A percentile compares a stretch with the other conserved stretches of the same genome.
These are phyloP conservation scores for Globisporangium irregulare DNA, from an alignment of 352 stramenopile species.

Conservation along the genomic window DNA sequence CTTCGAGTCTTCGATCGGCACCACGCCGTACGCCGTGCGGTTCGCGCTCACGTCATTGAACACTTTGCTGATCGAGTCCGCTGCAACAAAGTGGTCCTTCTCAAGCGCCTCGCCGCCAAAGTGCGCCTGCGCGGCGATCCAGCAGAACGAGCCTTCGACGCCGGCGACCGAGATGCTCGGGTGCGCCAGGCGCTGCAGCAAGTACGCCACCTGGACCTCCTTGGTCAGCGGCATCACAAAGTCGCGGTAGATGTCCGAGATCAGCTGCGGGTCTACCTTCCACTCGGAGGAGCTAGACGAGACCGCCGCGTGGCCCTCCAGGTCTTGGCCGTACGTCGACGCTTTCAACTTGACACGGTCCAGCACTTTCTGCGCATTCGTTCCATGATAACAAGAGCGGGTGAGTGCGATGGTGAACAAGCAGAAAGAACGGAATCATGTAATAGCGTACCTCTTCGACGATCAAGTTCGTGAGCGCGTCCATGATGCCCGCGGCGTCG, in stretches of 20 bases:
- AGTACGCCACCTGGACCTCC: slow-evolving; percentile 95
- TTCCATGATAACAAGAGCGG: not conserved
- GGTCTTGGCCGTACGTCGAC: slow-evolving; percentile 92
- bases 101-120: slow-evolving; percentile 49
- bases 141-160: slow-evolving; percentile 74
- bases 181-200: slow-evolving; percentile 81
- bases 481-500: slow-evolving; percentile 95
- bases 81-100: slow-evolving; percentile 51
- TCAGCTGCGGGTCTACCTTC: slow-evolving; percentile 96
- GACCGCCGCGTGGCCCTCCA: slow-evolving; percentile 41
- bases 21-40: slow-evolving; percentile 79
- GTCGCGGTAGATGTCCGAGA: slow-evolving; percentile 96
- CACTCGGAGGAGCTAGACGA: slow-evolving; percentile 38
- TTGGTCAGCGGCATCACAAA: slow-evolving; percentile 99
- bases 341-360: slow-evolving; percentile 95
- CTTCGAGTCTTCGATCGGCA: slow-evolving; percentile 84
- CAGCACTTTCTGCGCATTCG: slow-evolving; percentile 67
- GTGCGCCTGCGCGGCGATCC: slow-evolving; percentile 61
- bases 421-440: too few relatives aligned
- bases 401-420: not conserved
- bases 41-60: slow-evolving; percentile 81
- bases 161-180: slow-evolving; percentile 70
- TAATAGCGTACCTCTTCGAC: slow-evolving; percentile 81
- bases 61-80: slow-evolving; percentile 67
- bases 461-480: slow-evolving; percentile 91